A percentile compares a stretch with the other conserved stretches of the same genome.
These are phyloP conservation scores for Aspergillus awamori DNA, from an alignment of 2,329 filamentous ascomycete genomes.

Conservation along the genomic window DNA sequence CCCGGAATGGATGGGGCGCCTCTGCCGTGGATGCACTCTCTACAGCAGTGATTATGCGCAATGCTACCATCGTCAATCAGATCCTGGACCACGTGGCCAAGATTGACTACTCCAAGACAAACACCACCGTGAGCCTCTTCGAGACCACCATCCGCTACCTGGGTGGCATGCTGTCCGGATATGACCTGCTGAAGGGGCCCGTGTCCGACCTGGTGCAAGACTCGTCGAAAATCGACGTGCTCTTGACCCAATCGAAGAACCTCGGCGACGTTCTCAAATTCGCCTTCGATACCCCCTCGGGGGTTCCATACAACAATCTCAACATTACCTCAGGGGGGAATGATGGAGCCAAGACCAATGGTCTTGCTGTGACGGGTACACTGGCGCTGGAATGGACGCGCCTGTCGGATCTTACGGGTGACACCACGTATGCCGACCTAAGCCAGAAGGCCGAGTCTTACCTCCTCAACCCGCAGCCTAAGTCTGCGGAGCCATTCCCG, in stretches of 20 bases:
- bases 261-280: slow-evolving; percentile 75
- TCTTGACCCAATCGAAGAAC: slow-evolving; percentile 68
- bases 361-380: slow-evolving; percentile 75
- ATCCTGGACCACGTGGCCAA: slow-evolving; percentile 71
- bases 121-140: slow-evolving; percentile 71
- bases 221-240: slow-evolving; percentile 54
- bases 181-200: slow-evolving; percentile 69
- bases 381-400: slow-evolving; percentile 83
- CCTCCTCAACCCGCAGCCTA: slow-evolving; percentile 67
- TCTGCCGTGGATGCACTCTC: slow-evolving; percentile 79
- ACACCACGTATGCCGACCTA: slow-evolving; percentile 67
- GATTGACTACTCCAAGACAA: slow-evolving; percentile 70
- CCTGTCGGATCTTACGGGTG: slow-evolving; percentile 72
- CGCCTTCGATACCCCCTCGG: slow-evolving; percentile 75
- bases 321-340: slow-evolving; percentile 58
- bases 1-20: slow-evolving; percentile 81
- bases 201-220: slow-evolving; percentile 56
- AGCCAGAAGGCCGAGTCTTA: slow-evolving; percentile 69
- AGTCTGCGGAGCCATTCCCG: slow-evolving; percentile 70
- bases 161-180: slow-evolving; percentile 74
- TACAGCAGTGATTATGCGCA: slow-evolving; percentile 77
- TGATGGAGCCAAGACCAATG: slow-evolving; percentile 62
- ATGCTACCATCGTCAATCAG: slow-evolving; percentile 66
- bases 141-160: slow-evolving; percentile 91
- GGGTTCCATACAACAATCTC: slow-evolving; percentile 72